A percentile compares a stretch with the other conserved stretches of the same genome.
phyloP scores from a whole-genome alignment of 352 stramenopile genomes.

The Thalassiosira sp. region DNA sequence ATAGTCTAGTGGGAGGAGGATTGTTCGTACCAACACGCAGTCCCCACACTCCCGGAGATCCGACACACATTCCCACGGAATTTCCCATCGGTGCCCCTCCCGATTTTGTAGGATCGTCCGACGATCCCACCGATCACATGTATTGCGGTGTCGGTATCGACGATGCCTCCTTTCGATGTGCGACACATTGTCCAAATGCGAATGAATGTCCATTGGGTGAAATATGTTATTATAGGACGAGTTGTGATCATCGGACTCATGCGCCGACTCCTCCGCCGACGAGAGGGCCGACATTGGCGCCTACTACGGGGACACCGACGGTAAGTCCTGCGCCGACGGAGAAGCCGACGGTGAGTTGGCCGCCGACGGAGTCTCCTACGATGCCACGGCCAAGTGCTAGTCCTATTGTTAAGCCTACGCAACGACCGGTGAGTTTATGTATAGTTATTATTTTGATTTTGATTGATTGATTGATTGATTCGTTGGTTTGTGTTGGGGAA shows the following conservation, averaged over 20 bases:
- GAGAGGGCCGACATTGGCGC: background rate
- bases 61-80: conserved; percentile 7
- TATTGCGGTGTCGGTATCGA: conserved; percentile 25
- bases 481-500: too few relatives aligned
- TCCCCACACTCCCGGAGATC: background rate
- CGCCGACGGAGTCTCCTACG: conserved; percentile 13
- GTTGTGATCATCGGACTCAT: conserved; percentile 17
- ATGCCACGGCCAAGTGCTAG: background rate
- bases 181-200: conserved; percentile 7
- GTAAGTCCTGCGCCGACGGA: background rate
- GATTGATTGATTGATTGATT: background rate
- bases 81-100: conserved; percentile 14
- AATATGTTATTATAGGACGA: conserved; percentile 15
- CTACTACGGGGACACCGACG: background rate
- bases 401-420: conserved; percentile 6
- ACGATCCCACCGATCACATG: conserved; percentile 39
- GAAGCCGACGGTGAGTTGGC: background rate
- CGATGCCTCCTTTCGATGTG: conserved; percentile 5
- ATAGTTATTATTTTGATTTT: background rate
- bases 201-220: conserved; percentile 15
- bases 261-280: conserved; percentile 9
- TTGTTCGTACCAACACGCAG: background rate
- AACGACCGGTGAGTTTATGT: conserved; percentile 1
- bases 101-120: background rate
- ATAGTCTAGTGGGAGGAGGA: background rate